Conservation (phyloP, 2,329 filamentous ascomycete species). For the Tolypocladium endophyticum region DNA sequence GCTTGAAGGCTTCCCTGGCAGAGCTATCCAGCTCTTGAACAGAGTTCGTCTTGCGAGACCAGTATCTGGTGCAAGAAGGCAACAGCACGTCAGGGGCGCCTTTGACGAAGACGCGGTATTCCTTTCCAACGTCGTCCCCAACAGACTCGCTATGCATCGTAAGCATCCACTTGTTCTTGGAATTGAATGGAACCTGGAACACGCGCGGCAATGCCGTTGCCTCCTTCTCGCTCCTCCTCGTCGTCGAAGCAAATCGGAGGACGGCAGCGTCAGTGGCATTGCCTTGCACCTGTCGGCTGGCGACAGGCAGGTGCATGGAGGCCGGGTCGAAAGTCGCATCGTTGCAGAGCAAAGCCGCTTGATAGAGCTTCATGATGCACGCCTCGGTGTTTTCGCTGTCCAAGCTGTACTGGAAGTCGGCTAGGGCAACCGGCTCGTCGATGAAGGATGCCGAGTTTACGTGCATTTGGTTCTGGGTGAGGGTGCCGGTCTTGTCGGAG, state of each 20-base stretch:
- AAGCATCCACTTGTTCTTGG: conserved; percentile 40
- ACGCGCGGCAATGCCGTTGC: conserved; percentile 12
- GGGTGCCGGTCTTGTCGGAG: conserved; percentile 30
- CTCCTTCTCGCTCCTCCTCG: conserved; percentile 9
- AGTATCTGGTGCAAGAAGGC: conserved; percentile 22
- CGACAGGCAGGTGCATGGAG: conserved; percentile 21
- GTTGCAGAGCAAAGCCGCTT: conserved; percentile 27
- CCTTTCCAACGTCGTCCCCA: conserved; percentile 10
- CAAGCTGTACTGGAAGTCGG: conserved; percentile 13
- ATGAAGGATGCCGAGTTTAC: conserved; percentile 27
- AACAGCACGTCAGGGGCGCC: conserved; percentile 42
- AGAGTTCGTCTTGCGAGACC: conserved; percentile 18
- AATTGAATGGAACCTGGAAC: conserved; percentile 37
- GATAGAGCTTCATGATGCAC: conserved; percentile 12
- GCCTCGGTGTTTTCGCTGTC: conserved; percentile 6
- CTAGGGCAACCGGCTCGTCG: conserved; percentile 17
- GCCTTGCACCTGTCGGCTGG: conserved; percentile 24
- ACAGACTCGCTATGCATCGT: conserved; percentile 20
- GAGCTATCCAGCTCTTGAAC: conserved; percentile 23
- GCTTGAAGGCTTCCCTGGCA: conserved; percentile 20
- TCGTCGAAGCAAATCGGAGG: conserved; percentile 25
- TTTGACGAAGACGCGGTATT: conserved; percentile 38
- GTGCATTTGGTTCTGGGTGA: conserved; percentile 34
- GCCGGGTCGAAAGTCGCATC: conserved; percentile 30
- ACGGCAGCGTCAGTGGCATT: conserved; percentile 33